phyloP scores from a whole-genome alignment of 176 grass and related monocot genomes.

The Juncus effusus region DNA sequence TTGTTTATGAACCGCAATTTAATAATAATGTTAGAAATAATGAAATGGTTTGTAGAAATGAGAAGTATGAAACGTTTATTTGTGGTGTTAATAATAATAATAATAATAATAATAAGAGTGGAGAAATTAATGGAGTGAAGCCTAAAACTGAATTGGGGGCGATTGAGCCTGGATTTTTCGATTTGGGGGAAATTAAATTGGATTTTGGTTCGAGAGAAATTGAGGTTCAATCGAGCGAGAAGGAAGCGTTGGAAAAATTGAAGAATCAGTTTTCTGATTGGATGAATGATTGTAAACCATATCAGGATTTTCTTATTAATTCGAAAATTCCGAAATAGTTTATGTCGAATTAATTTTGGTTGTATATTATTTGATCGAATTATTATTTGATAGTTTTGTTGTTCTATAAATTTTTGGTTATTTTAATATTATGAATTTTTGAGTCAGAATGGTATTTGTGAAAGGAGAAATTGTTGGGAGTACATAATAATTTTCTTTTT shows the following conservation, averaged over 20 bases:
- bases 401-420: too few species aligned
- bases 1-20: constrained; percentile 58
- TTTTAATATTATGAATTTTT: too few species aligned
- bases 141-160: constrained; percentile 37
- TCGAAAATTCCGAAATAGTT: constrained; percentile 44
- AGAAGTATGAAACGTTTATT: constrained; percentile 59
- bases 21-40: constrained; percentile 17
- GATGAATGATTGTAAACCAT: constrained; percentile 65
- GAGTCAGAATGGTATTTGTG: too few species aligned
- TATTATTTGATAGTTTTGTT: too few species aligned
- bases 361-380: not conserved
- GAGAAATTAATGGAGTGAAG: constrained; percentile 16
- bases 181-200: constrained; percentile 57
- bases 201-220: constrained; percentile 47
- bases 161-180: constrained; percentile 35
- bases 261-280: constrained; percentile 68
- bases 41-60: constrained; percentile 45
- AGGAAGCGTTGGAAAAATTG: constrained; percentile 46
- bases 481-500: too few species aligned
- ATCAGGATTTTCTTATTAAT: constrained; percentile 64
- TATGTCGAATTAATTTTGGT: constrained; percentile 22
- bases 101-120: too few species aligned
- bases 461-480: too few species aligned
- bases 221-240: constrained; percentile 42
- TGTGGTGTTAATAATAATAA: constrained; percentile 36